These are phyloP conservation scores for Eucalyptus marginata DNA, from an alignment of 345 rosid genomes.

Conservation along the genomic window DNA sequence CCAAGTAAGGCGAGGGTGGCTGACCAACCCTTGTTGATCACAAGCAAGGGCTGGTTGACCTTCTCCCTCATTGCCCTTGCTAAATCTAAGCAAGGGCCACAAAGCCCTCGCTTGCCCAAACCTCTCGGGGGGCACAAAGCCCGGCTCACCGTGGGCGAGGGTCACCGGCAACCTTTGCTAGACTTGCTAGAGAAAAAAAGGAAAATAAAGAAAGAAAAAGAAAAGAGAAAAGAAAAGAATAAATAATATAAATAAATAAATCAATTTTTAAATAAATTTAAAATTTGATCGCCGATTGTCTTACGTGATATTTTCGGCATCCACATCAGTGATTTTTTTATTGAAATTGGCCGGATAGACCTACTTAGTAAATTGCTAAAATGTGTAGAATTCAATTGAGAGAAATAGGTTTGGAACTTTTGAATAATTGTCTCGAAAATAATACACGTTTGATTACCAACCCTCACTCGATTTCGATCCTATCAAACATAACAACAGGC, in stretches of 20 bases:
- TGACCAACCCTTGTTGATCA: not conserved
- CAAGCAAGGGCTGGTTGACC: not conserved
- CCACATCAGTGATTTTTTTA: rapidly evolving
- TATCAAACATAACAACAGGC: not conserved
- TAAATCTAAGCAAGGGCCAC: too few species aligned
- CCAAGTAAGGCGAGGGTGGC: not conserved
- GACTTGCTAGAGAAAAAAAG: not conserved
- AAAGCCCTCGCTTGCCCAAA: not conserved
- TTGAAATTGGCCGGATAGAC: rapidly evolving
- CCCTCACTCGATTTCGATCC: not conserved
- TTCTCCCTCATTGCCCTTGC: rapidly evolving
- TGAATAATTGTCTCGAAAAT: rapidly evolving
- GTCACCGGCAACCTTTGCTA: rapidly evolving
- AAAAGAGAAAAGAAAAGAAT: too few species aligned
- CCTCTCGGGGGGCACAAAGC: not conserved
- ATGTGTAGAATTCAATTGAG: too few species aligned
- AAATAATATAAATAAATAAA: too few species aligned
- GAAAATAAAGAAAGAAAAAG: too few species aligned
- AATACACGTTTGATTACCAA: not conserved
- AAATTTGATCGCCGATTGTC: rapidly evolving
- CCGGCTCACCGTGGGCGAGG: rapidly evolving
- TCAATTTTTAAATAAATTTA: rapidly evolving
- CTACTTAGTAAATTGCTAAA: too few species aligned
- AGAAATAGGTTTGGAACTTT: too few species aligned
- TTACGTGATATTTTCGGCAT: rapidly evolving